Evolutionary conservation across 495 filamentous ascomycete species (phyloP), one percentile per base, ranked within the genome.

Genomic region (Penicillium salamii): DNA sequence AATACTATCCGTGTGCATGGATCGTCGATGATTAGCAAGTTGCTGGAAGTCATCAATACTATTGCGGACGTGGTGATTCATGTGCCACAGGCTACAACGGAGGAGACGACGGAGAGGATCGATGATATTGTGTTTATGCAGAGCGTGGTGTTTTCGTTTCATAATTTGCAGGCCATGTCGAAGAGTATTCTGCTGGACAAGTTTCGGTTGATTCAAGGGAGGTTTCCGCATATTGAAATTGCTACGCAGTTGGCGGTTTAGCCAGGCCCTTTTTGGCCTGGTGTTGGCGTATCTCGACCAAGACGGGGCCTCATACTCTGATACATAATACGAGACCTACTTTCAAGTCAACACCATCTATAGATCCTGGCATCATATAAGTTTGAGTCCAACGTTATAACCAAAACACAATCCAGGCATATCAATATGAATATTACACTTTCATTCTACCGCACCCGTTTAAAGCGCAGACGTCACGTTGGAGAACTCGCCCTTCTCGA

Each of bases 401-500:
- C 46, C 52, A 53, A 59, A 35, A 52, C 39, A 53, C 53, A 42
- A 38, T 32, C 24, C 35, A 48, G 45, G 17, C 26, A 48, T 39
- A 40, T 48, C 15, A 40, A 45, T 50, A 49, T 46, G 53, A 52
- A 58, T 55, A 61, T 49, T 59, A 62, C 47, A 57, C 43, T 50
- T 60, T 53, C 48, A 57, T 47, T 29, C 18, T 34, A 31, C 50
- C 26, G 42, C 13, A 35, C 15, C 39, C 38, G 31, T 46, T 58
- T 66, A 75, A 58, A 97, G 73, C 60, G 87, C 79, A 58, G 87
- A 85, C 20, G 90, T 95, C 48, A 98, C 93, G 71, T 97, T 97
- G 50, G 89, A 91, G 71, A 98, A 98, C 75, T 98, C 93, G 62
- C 90, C 91, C 78, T 92, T 93, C 69, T 96, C 88, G 61, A 97